Evolutionary conservation across 192 early-diverging fungal species (phyloP).

Genomic region (Coemansia sp.): DNA sequence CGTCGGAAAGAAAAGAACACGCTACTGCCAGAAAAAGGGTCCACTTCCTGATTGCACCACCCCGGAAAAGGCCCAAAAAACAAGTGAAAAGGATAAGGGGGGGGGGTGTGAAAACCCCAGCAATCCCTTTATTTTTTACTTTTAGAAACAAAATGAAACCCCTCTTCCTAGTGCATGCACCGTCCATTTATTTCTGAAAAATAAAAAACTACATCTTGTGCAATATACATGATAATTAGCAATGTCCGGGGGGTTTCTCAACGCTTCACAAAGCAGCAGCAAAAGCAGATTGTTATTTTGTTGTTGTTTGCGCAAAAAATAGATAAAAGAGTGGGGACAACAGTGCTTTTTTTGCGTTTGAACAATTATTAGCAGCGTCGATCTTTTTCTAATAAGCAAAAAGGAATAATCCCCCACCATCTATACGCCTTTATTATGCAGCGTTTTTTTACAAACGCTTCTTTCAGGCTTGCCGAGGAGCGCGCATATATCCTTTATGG

Average conservation of each 20-base stretch:
- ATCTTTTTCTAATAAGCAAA: not conserved
- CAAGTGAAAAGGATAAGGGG: not conserved
- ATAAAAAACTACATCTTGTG: not conserved
- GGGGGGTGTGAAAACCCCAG: not conserved
- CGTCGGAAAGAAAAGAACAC: not conserved
- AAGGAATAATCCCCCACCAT: not conserved
- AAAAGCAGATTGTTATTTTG: not conserved
- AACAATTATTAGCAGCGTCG: not conserved
- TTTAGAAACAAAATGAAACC: not conserved
- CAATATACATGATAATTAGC: not conserved
- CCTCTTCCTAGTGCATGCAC: not conserved
- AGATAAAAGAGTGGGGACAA: not conserved
- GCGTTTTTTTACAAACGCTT: not conserved
- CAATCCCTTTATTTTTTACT: not conserved
- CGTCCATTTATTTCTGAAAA: not conserved
- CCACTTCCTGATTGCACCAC: not conserved
- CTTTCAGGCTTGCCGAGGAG: not conserved
- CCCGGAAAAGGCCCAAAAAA: not conserved
- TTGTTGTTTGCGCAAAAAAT: not conserved
- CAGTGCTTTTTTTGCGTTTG: not conserved
- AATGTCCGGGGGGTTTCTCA: not conserved
- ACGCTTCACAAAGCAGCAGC: not conserved
- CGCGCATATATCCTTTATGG: not conserved
- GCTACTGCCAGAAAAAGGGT: not conserved
- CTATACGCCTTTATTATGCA: not conserved